Percentiles rank a stretch among this genome's conserved stretches.
Evolutionary conservation across 345 rosid genomes (phyloP).

Genomic region (Erodium maritimum): DNA sequence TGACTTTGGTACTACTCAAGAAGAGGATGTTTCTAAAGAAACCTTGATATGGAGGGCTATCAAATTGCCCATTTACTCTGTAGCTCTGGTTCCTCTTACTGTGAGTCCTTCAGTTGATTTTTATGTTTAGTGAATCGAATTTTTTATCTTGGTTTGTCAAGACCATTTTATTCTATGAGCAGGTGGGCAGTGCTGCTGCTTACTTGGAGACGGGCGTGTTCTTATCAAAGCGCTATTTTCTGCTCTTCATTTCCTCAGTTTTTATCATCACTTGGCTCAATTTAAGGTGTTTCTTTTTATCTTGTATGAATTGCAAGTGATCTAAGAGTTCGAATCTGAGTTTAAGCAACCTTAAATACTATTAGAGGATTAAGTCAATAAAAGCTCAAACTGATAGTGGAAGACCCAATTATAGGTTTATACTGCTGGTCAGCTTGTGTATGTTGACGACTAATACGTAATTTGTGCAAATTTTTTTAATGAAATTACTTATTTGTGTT

Average conservation of each 20-base stretch:
- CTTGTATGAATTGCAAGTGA: neutral
- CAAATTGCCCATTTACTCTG: constrained; percentile 73
- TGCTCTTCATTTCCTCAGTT: constrained; percentile 61
- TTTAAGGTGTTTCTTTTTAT: constrained; percentile 48
- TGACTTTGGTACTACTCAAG: neutral
- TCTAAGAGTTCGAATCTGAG: neutral
- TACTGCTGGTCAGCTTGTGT: neutral
- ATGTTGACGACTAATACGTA: neutral
- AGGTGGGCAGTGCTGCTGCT: constrained; percentile 84
- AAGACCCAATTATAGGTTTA: no score
- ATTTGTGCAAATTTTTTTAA: neutral
- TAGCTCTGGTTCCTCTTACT: constrained; percentile 76
- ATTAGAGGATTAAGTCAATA: no score
- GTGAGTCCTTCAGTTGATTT: constrained; percentile 29
- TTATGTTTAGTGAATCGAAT: neutral
- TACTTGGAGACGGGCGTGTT: constrained; percentile 63
- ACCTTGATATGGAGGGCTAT: constrained; percentile 85
- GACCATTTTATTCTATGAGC: constrained; percentile 4
- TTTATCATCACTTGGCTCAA: constrained; percentile 79
- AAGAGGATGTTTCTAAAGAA: constrained; percentile 28
- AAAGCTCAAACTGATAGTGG: no score
- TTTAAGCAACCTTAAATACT: neutral
- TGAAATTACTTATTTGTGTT: constrained; percentile 7
- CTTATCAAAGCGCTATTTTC: constrained; percentile 34
- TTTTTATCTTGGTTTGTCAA: constrained; percentile 2